Percentiles rank a stretch among this genome's conserved stretches.
Conservation (phyloP, 192 early-diverging fungal genomes). For the Gaertneriomyces semiglobifer region DNA sequence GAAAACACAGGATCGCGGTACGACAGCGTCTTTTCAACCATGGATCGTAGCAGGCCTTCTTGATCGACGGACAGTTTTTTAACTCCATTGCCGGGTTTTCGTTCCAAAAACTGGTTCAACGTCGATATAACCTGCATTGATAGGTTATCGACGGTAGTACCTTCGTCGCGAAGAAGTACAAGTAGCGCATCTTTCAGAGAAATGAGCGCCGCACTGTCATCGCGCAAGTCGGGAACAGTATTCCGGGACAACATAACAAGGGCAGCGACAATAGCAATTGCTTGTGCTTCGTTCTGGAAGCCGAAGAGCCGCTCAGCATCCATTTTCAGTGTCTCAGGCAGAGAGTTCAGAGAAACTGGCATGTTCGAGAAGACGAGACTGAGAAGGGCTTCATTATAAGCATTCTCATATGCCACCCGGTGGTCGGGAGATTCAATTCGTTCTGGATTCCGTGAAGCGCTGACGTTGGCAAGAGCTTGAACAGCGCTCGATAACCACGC, state of each 20-base stretch:
- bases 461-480: conserved; percentile 23
- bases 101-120: conserved; percentile 6
- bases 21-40: conserved; percentile 49
- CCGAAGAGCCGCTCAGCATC: conserved; percentile 62
- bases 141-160: conserved; percentile 36
- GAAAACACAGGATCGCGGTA: conserved; percentile 52
- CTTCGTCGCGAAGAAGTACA: conserved; percentile 29
- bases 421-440: conserved; percentile 38
- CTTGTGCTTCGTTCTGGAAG: conserved; percentile 72
- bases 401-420: conserved; percentile 46
- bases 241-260: conserved; percentile 72
- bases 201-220: conserved; percentile 22
- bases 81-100: conserved; percentile 17
- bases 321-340: conserved; percentile 69
- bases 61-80: conserved; percentile 37
- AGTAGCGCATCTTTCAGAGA: conserved; percentile 37
- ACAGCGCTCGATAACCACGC: conserved; percentile 59
- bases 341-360: conserved; percentile 29
- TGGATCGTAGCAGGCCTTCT: conserved; percentile 33
- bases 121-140: conserved; percentile 25
- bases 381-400: conserved; percentile 53
- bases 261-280: conserved; percentile 60
- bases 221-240: conserved; percentile 41
- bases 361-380: conserved; percentile 48
- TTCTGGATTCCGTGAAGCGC: conserved; percentile 55